Percentiles rank a stretch among this genome's conserved stretches.
These are phyloP conservation scores for Phytophthora brassicae DNA, from an alignment of 352 stramenopile species.

Conservation along the genomic window DNA sequence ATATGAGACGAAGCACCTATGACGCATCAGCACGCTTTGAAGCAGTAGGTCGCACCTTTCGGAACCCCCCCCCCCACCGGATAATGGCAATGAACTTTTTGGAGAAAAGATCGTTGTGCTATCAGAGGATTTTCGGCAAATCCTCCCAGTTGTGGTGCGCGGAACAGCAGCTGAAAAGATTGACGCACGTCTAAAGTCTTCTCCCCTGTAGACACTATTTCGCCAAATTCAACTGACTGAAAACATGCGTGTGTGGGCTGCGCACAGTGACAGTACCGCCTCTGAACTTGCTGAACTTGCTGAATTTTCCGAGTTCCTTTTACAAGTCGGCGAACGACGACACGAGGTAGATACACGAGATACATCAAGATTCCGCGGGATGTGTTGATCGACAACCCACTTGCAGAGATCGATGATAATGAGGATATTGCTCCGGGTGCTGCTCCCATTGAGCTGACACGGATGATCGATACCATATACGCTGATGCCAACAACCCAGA, in stretches of 20 bases:
- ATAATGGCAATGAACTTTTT: conserved; percentile 18
- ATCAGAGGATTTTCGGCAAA: conserved; percentile 22
- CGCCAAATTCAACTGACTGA: conserved; percentile 1
- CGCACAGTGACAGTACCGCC: neutral
- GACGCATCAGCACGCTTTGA: conserved; percentile 10
- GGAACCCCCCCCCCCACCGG: conserved; percentile 13
- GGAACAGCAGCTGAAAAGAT: conserved; percentile 6
- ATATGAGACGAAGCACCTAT: no score
- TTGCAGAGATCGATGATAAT: neutral
- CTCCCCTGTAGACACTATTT: neutral
- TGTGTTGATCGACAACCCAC: conserved; percentile 2
- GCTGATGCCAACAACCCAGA: no score
- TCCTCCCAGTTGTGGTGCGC: conserved; percentile 18
- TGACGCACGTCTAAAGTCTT: neutral
- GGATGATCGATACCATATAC: no score
- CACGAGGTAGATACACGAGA: neutral
- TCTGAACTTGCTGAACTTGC: neutral
- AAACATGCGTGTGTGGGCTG: neutral
- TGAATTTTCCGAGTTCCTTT: neutral
- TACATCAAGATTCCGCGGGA: neutral
- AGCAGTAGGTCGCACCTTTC: conserved; percentile 23
- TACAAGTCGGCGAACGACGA: neutral
- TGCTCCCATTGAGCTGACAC: no score
- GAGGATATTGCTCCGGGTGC: neutral
- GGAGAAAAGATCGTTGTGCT: conserved; percentile 31